phyloP scores from a whole-genome alignment of 129 eudicot genomes.

The Logfia minima region DNA sequence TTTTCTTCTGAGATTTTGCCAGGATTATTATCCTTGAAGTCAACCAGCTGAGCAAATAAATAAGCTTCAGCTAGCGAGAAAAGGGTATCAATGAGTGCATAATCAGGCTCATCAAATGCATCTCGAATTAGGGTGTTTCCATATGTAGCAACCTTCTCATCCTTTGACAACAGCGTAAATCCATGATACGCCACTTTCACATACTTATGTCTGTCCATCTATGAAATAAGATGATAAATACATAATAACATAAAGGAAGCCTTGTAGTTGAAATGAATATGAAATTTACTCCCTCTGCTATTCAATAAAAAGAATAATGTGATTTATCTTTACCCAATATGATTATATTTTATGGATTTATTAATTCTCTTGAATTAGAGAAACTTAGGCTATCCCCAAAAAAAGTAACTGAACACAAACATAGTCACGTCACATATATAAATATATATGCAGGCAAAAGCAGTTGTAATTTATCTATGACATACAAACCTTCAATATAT shows the following conservation, averaged over 20 bases:
- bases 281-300: not conserved
- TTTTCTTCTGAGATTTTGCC: conserved; percentile 59
- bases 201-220: conserved; percentile 99
- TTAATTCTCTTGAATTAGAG: not conserved
- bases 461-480: not conserved
- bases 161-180: conserved; percentile 75
- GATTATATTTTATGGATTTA: not conserved
- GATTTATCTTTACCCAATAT: conserved; percentile 9
- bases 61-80: conserved; percentile 95
- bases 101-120: conserved; percentile 92
- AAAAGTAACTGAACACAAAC: conserved; percentile 12
- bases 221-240: conserved; percentile 3
- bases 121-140: conserved; percentile 78
- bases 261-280: conserved; percentile 1
- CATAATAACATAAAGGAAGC: not conserved
- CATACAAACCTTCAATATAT: conserved; percentile 80
- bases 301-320: not conserved
- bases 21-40: conserved; percentile 88
- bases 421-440: conserved; percentile 1
- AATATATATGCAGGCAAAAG: conserved; percentile 19
- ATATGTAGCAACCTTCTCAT: conserved; percentile 81
- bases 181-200: conserved; percentile 99
- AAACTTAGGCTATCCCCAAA: not conserved
- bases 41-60: conserved; percentile 93
- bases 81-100: conserved; percentile 95